Evolutionary conservation across 176 grass and related monocot species (phyloP).

Genomic region (Coix lacrymajobi): DNA sequence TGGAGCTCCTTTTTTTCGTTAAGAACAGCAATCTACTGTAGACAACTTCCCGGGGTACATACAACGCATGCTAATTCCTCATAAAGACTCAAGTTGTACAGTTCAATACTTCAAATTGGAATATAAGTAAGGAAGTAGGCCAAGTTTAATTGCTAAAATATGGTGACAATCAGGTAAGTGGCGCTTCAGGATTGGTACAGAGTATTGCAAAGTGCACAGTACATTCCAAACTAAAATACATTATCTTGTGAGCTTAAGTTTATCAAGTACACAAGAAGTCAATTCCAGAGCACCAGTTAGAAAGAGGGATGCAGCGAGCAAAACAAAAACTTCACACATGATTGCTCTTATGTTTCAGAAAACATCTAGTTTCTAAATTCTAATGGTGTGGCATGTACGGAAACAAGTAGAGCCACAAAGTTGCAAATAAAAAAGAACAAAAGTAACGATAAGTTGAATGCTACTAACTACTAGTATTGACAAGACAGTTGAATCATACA

Average conservation of each 20-base stretch:
- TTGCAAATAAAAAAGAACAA: neutral
- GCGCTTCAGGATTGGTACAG: neutral
- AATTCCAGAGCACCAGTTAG: neutral
- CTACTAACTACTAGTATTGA: no score
- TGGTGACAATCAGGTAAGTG: neutral
- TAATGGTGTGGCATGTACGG: neutral
- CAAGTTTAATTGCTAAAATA: neutral
- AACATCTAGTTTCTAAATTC: neutral
- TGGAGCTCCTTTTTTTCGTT: neutral
- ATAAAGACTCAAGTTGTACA: neutral
- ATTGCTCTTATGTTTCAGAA: neutral
- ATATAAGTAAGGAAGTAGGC: neutral
- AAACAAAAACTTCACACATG: neutral
- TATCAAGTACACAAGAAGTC: neutral
- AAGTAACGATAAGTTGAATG: constrained; percentile 11
- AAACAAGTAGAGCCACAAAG: neutral
- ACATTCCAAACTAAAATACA: neutral
- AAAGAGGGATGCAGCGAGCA: neutral
- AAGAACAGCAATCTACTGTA: neutral
- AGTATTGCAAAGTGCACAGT: neutral
- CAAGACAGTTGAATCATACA: no score
- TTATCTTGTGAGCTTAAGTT: neutral
- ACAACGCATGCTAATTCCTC: neutral
- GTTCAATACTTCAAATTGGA: neutral
- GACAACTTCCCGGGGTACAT: neutral